Evolutionary conservation across 176 grass and related monocot genomes (phyloP).

Genomic region (Oryza australiensis): DNA sequence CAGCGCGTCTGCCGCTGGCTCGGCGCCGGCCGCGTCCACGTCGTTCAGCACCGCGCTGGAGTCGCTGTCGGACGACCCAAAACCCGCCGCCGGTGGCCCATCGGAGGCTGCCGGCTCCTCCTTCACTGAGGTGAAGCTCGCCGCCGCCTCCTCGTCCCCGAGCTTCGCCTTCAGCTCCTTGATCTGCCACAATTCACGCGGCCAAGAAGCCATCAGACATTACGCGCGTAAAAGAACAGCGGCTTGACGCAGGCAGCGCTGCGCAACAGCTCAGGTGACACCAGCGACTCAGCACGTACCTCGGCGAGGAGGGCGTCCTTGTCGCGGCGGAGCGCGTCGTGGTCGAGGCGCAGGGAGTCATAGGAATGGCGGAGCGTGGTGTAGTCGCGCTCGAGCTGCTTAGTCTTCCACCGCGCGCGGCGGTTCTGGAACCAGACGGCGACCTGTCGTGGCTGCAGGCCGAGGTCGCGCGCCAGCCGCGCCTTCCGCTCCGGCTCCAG

Average conservation of each 20-base stretch:
- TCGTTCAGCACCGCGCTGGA: slow-evolving; percentile 71
- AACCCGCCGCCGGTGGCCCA: slow-evolving; percentile 24
- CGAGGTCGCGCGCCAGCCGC: slow-evolving; percentile 74
- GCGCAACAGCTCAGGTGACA: background rate
- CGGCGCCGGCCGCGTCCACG: slow-evolving; percentile 23
- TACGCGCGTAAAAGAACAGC: background rate
- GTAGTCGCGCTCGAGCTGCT: slow-evolving; percentile 90
- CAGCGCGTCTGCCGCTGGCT: slow-evolving; percentile 6
- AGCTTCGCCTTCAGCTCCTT: slow-evolving; percentile 73
- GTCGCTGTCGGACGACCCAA: slow-evolving; percentile 73
- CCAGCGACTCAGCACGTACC: slow-evolving; percentile 11
- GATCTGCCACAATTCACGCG: slow-evolving; percentile 41
- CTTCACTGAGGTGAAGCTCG: slow-evolving; percentile 78
- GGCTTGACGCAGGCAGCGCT: background rate
- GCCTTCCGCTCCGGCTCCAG: slow-evolving; percentile 89
- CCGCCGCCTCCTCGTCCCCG: slow-evolving; percentile 41
- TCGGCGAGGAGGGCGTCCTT: slow-evolving; percentile 66
- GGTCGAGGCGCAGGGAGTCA: slow-evolving; percentile 50
- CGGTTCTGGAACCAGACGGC: slow-evolving; percentile 99
- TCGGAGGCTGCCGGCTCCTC: slow-evolving; percentile 53
- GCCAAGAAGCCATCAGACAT: background rate
- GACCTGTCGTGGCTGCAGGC: slow-evolving; percentile 90
- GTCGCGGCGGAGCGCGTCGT: slow-evolving; percentile 54
- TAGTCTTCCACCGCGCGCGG: slow-evolving; percentile 94
- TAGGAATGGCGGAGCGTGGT: slow-evolving; percentile 53